These are phyloP conservation scores for Hydrangea macrophylla DNA, from an alignment of 148 eudicot species.

Conservation along the genomic window DNA sequence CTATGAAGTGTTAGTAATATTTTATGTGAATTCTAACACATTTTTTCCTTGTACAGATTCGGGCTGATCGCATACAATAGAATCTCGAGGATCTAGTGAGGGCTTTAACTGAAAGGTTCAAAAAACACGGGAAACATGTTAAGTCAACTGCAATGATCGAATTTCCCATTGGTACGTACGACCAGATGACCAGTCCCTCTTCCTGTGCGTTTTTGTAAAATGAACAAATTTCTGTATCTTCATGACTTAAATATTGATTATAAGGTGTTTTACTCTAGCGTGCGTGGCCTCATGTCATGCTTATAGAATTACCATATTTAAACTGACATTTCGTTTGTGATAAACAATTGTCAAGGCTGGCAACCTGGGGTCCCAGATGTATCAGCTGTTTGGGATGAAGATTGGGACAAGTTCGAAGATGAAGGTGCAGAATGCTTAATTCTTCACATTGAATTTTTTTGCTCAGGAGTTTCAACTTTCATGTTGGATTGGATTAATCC, in stretches of 20 bases:
- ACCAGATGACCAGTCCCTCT: conserved; percentile 2
- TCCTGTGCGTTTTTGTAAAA: too few relatives aligned
- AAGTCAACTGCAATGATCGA: conserved; percentile 81
- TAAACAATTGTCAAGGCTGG: conserved; percentile 64
- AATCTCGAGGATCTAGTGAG: conserved; percentile 89
- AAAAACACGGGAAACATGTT: conserved; percentile 67
- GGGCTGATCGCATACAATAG: conserved; percentile 93
- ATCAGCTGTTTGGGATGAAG: conserved; percentile 96
- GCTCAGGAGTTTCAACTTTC: too few relatives aligned
- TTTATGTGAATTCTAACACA: not conserved
- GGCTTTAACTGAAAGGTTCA: conserved; percentile 85
- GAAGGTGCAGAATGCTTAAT: conserved; percentile 53
- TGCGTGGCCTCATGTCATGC: too few relatives aligned
- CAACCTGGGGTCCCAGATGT: conserved; percentile 87
- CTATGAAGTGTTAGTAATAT: conserved; percentile 9
- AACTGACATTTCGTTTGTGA: conserved; percentile 8
- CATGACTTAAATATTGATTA: too few relatives aligned
- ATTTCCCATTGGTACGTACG: conserved; percentile 78
- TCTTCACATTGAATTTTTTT: conserved; percentile 6
- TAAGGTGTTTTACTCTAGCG: too few relatives aligned
- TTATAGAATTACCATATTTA: too few relatives aligned
- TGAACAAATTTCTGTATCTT: too few relatives aligned
- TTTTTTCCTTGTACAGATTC: conserved; percentile 44
- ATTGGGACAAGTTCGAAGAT: conserved; percentile 99
- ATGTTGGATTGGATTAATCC: too few relatives aligned